Conservation (phyloP, 2,329 filamentous ascomycete genomes). For the Cladophialophora chaetospira region DNA sequence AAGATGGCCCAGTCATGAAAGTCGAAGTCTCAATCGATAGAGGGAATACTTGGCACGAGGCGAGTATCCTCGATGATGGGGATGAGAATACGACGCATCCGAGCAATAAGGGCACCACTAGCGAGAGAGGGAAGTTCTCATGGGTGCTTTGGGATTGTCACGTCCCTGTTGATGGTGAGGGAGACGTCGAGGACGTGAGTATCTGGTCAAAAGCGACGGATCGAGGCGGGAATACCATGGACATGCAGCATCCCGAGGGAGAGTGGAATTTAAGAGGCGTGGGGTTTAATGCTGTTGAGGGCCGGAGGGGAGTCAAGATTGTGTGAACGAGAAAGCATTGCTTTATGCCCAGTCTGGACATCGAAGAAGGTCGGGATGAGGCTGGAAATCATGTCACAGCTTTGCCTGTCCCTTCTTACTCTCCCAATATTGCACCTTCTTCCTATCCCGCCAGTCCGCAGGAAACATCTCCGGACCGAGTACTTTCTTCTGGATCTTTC, state of each 20-base stretch:
- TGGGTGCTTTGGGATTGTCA: background rate
- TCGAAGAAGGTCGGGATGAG: too few species aligned
- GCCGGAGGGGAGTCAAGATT: slow-evolving; percentile 10
- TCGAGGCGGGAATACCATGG: slow-evolving; percentile 50
- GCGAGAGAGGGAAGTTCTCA: background rate
- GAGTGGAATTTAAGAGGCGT: slow-evolving; percentile 63
- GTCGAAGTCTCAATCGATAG: slow-evolving; percentile 56
- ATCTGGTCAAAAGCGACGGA: slow-evolving; percentile 59
- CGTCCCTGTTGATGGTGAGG: slow-evolving; percentile 26
- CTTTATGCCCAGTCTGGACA: too few species aligned
- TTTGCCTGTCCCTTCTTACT: background rate
- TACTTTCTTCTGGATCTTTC: slow-evolving; percentile 4
- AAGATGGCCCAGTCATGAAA: slow-evolving; percentile 51
- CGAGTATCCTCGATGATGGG: slow-evolving; percentile 38
- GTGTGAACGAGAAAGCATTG: background rate
- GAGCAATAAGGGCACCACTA: background rate
- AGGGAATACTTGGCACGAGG: slow-evolving; percentile 53
- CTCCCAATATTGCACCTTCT: background rate
- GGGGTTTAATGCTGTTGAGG: slow-evolving; percentile 62
- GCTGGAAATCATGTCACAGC: background rate
- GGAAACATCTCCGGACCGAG: slow-evolving; percentile 4
- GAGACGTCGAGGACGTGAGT: slow-evolving; percentile 42
- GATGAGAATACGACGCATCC: background rate
- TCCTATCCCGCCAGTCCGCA: background rate
- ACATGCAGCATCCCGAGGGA: slow-evolving; percentile 46